Evolutionary conservation across 208 protist species (phyloP).

Genomic region (Leishmania martiniquensis): DNA sequence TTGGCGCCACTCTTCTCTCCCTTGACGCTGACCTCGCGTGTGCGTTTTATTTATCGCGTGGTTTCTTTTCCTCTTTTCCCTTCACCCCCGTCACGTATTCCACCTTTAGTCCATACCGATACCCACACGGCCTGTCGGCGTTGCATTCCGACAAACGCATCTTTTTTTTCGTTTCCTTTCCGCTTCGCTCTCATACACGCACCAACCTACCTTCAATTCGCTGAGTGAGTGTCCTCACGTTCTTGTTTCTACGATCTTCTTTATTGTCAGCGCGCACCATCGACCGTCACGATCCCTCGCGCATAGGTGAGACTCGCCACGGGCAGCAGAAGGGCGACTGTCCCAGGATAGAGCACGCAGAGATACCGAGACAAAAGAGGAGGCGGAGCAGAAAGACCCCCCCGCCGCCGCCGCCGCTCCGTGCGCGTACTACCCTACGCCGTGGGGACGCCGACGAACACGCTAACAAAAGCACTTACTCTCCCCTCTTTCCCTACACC

Average conservation of each 20-base stretch:
- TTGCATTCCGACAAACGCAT: background rate
- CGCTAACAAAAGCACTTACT: too few relatives aligned
- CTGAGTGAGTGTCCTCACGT: background rate
- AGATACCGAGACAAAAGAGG: background rate
- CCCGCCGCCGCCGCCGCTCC: too few relatives aligned
- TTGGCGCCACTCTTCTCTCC: too few relatives aligned
- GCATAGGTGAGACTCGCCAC: background rate
- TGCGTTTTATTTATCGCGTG: background rate
- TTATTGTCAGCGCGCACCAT: background rate
- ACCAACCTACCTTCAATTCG: background rate
- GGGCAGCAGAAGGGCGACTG: background rate
- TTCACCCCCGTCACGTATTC: background rate
- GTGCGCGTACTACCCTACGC: background rate
- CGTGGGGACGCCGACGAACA: background rate
- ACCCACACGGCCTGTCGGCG: background rate
- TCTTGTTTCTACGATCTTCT: background rate
- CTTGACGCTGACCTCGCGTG: background rate
- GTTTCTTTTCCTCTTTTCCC: constrained; percentile 12
- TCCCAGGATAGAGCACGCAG: background rate
- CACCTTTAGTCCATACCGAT: background rate
- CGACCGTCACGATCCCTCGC: background rate
- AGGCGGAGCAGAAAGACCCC: background rate
- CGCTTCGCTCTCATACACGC: background rate
- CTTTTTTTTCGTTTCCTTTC: too few relatives aligned
- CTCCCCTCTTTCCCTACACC: too few relatives aligned